Conservation (phyloP, 1,284 basidiomycete genomes). For the Rhodotorula sp. region DNA sequence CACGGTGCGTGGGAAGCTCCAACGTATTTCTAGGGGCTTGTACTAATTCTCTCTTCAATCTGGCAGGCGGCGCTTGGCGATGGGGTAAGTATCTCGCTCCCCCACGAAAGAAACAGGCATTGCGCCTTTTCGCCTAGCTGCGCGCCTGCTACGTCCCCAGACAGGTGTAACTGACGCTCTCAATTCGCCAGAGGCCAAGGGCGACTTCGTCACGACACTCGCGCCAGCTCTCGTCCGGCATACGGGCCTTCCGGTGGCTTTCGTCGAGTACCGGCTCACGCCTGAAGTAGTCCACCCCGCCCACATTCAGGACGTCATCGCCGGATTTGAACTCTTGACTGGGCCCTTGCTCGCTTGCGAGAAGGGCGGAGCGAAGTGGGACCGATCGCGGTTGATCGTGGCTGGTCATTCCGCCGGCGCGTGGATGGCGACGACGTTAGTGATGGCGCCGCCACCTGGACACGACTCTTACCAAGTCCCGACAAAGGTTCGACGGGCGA, state of each 20-base stretch:
- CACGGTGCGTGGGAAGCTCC: constrained; percentile 10
- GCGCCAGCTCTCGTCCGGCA: constrained; percentile 15
- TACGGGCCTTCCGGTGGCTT: constrained; percentile 26
- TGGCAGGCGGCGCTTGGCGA: constrained; percentile 2
- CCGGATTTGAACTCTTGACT: constrained; percentile 17
- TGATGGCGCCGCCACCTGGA: constrained; percentile 2
- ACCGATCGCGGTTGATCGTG: constrained; percentile 15
- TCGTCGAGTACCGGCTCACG: constrained; percentile 33
- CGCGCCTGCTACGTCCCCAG: no score
- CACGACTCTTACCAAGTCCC: constrained; percentile 17
- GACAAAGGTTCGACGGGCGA: constrained; percentile 4
- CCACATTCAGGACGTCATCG: constrained; percentile 28
- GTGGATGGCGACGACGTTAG: constrained; percentile 25
- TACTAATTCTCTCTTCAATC: not conserved
- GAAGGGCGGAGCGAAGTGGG: constrained; percentile 12
- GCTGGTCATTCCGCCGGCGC: constrained; percentile 35
- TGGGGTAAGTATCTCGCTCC: not conserved
- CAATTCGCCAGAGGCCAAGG: constrained; percentile 20
- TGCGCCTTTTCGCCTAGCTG: no score
- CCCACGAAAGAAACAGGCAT: no score
- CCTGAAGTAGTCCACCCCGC: constrained; percentile 25
- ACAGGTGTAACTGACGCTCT: not conserved
- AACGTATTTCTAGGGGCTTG: no score
- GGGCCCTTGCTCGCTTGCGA: constrained; percentile 14
- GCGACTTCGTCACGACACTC: constrained; percentile 17